A percentile compares a stretch with the other conserved stretches of the same genome.
phyloP scores from a whole-genome alignment of 1,284 basidiomycete species.

The Phaffia rhodozyma region DNA sequence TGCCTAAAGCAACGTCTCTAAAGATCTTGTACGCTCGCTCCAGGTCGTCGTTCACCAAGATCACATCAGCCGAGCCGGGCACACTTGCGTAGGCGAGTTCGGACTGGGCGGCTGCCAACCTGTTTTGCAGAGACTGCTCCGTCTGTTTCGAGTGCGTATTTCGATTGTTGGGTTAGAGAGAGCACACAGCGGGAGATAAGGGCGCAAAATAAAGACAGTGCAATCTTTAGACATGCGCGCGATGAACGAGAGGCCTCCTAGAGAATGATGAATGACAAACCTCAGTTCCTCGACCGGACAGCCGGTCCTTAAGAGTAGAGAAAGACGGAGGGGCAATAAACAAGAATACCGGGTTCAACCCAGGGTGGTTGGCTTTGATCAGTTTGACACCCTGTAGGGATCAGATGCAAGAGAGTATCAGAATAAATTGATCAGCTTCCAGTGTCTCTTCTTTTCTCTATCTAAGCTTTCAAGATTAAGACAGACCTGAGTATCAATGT shows the following conservation, averaged over 20 bases:
- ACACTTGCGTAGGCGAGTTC: slow-evolving; percentile 73
- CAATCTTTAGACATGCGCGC: not conserved
- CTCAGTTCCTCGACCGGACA: slow-evolving; percentile 76
- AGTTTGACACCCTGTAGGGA: slow-evolving; percentile 68
- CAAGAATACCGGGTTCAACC: slow-evolving; percentile 74
- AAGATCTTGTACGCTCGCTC: slow-evolving; percentile 61
- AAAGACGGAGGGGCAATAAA: slow-evolving; percentile 87
- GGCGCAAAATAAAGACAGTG: not conserved
- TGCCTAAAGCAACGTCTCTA: slow-evolving; percentile 58
- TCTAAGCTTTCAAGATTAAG: not conserved
- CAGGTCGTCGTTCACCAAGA: slow-evolving; percentile 86
- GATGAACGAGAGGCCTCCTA: not conserved
- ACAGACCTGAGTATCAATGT: slow-evolving; percentile 88
- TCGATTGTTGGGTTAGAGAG: not conserved
- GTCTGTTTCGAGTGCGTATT: slow-evolving; percentile 28
- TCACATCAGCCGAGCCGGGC: slow-evolving; percentile 56
- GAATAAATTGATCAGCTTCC: not conserved
- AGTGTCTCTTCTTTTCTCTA: not conserved
- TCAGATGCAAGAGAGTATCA: not conserved
- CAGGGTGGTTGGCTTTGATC: slow-evolving; percentile 57
- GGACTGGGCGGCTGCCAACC: slow-evolving; percentile 64
- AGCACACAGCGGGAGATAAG: not conserved
- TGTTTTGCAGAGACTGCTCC: slow-evolving; percentile 56
- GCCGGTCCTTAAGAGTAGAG: slow-evolving; percentile 50
- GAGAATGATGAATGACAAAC: not conserved